A percentile compares a stretch with the other conserved stretches of the same genome.
Conservation (phyloP, 169 alveolate genomes). For the Neospora caninum region DNA sequence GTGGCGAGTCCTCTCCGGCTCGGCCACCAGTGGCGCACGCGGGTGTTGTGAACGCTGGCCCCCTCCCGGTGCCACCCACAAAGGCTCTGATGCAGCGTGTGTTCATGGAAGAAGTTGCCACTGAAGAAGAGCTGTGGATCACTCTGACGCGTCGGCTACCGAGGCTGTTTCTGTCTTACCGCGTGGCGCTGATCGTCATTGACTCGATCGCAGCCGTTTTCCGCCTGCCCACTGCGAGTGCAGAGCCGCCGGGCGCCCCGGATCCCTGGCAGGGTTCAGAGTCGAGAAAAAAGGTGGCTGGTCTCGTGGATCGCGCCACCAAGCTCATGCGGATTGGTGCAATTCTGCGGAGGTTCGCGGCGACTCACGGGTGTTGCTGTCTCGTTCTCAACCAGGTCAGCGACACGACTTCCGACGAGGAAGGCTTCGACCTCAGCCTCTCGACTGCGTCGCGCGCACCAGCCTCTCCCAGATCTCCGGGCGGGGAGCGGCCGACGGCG, state of each 20-base stretch:
- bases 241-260: neutral
- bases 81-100: conserved; percentile 41
- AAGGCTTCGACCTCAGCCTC: neutral
- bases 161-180: neutral
- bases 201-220: conserved; percentile 55
- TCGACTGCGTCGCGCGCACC: neutral
- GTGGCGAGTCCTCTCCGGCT: neutral
- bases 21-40: too few relatives aligned
- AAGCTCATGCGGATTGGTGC: conserved; percentile 46
- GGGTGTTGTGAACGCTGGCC: neutral
- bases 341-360: neutral
- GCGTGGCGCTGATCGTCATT: conserved; percentile 44
- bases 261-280: neutral
- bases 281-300: neutral
- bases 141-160: neutral
- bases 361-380: conserved; percentile 20
- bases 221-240: neutral
- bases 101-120: conserved; percentile 13
- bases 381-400: conserved; percentile 45
- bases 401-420: neutral
- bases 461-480: neutral
- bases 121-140: conserved; percentile 29
- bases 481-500: neutral
- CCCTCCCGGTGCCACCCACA: neutral
- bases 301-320: conserved; percentile 22